Evolutionary conservation across 768 basidiomycete species (phyloP), one percentile per base, ranked within the genome.

Genomic region (Tulasnella sp.): DNA sequence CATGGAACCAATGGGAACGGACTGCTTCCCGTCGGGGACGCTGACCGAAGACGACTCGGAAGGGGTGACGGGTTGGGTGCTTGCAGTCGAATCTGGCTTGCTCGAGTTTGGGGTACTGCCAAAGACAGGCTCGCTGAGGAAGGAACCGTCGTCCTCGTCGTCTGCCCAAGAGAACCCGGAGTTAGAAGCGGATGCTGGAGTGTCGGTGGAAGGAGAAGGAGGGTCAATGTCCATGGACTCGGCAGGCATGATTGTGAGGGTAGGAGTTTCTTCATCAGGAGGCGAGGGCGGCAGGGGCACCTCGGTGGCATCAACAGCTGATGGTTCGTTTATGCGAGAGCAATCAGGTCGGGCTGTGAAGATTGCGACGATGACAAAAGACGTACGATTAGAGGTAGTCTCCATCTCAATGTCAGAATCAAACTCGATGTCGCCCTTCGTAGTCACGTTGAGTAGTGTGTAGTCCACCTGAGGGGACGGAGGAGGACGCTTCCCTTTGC

Each of bases 91-190:
- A n/a, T n/a, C n/a, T n/a, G n/a, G n/a, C n/a, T n/a, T n/a, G n/a
- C n/a, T n/a, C n/a, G n/a, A n/a, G n/a, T n/a, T n/a, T n/a, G n/a
- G n/a, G n/a, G n/a, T n/a, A n/a, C n/a, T n/a, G n/a, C n/a, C n/a
- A n/a, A n/a, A 37, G 36, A 53, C 25, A 11, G 39, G 15, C 4
- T 31, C 27, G 54, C 4, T 37, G 49, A 51, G 36, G 12, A 32
- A 51, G 4, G 40, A 25, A 21, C 34, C 27, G 23, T 56, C 41
- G 19, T 43, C 40, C 46, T 43, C 54, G 17, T 56, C 54, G 25
- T 51, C 49, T 15, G 49, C 49, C 49, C 49, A 51, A 32, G 49
- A 51, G 49, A 51, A 51, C 2, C 29, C 15, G 43, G 9, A 32
- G 4, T 27, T 51, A 21, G 49, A 4, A 17, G 49, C 36, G 5